Evolutionary conservation across 305 asterid species (phyloP).

Genomic region (Petunia hybrid): DNA sequence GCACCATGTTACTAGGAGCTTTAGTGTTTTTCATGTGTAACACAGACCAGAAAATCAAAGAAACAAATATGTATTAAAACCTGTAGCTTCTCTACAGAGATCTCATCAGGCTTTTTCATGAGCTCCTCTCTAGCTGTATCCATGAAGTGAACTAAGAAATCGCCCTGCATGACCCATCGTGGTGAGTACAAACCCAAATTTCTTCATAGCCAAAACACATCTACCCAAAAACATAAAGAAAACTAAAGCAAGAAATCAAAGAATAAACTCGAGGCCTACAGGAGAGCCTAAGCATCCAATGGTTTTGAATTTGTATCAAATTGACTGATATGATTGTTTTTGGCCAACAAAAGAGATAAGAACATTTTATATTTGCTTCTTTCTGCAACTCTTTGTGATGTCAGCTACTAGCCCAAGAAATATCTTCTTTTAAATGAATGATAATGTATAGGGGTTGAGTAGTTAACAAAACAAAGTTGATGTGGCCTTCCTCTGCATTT

Average conservation of each 20-base stretch:
- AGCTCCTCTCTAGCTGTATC: constrained; percentile 98
- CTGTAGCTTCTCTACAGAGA: constrained; percentile 96
- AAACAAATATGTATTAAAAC: constrained; percentile 47
- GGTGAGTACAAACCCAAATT: constrained; percentile 33
- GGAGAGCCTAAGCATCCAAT: not conserved
- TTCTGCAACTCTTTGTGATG: constrained; percentile 23
- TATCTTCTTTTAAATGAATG: constrained; percentile 7
- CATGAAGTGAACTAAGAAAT: constrained; percentile 97
- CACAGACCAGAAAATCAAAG: constrained; percentile 31
- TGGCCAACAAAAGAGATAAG: not conserved
- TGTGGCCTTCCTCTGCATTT: not conserved
- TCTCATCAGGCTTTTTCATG: constrained; percentile 87
- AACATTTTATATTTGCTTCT: not conserved
- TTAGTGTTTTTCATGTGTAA: constrained; percentile 29
- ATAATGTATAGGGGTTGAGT: not conserved
- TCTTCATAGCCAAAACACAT: constrained; percentile 27
- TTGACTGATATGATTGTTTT: constrained; percentile 1
- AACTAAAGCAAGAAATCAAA: constrained; percentile 10
- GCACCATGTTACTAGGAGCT: constrained; percentile 29
- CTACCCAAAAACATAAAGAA: constrained; percentile 21
- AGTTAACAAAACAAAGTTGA: not conserved
- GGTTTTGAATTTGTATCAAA: not conserved
- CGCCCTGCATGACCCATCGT: constrained; percentile 77
- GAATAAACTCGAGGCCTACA: not conserved
- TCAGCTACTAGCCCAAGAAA: constrained; percentile 3